phyloP scores from a whole-genome alignment of 805 yeast genomes.

The Teunomyces panamensis region DNA sequence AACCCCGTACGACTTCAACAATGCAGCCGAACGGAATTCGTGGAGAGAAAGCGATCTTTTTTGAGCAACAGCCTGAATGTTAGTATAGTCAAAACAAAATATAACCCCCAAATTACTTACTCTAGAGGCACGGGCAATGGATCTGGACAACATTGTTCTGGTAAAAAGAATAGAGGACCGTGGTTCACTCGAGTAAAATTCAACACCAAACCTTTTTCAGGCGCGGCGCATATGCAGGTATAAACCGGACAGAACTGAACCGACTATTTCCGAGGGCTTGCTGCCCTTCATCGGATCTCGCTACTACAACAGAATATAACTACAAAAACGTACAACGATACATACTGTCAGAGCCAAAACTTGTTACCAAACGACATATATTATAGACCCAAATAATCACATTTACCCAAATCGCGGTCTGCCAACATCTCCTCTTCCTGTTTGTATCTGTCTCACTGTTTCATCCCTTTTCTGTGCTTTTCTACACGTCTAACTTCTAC shows the following conservation, averaged over 20 bases:
- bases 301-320: background rate
- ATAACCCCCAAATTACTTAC: slow-evolving; percentile 25
- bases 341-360: background rate
- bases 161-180: background rate
- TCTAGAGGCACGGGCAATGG: slow-evolving; percentile 41
- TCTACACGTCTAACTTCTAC: background rate
- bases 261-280: slow-evolving; percentile 4
- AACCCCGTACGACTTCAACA: slow-evolving; percentile 78
- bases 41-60: slow-evolving; percentile 84
- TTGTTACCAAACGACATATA: too few species aligned
- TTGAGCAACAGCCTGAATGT: slow-evolving; percentile 24
- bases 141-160: slow-evolving; percentile 39
- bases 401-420: too few species aligned
- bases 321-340: background rate
- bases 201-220: background rate
- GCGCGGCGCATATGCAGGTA: background rate
- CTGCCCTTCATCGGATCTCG: slow-evolving; percentile 2
- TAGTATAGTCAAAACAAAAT: slow-evolving; percentile 12
- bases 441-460: background rate
- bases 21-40: slow-evolving; percentile 91
- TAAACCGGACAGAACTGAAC: slow-evolving; percentile 2
- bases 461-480: background rate
- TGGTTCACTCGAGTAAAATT: background rate
- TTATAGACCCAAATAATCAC: too few species aligned
- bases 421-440: background rate